phyloP scores from a whole-genome alignment of 2,329 filamentous ascomycete species.

The Arthrobotrys sphaeroides region DNA sequence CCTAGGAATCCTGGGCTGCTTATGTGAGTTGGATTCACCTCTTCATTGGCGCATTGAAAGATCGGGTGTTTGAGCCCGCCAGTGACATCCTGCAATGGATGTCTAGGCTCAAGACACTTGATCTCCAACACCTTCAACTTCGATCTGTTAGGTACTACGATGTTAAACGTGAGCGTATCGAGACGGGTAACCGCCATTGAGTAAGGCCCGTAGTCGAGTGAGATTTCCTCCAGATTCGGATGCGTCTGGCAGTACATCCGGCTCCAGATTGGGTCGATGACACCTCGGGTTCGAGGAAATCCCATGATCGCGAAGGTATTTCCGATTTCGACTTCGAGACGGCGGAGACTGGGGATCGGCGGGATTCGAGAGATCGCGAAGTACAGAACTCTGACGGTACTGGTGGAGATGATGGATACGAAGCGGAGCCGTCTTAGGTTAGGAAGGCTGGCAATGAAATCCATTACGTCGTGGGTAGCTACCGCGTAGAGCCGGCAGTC shows the following conservation, averaged over 20 bases:
- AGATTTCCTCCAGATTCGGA: neutral
- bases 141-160: neutral
- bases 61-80: conserved; percentile 6
- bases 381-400: too few species aligned
- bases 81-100: neutral
- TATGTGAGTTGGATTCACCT: neutral
- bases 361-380: too few species aligned
- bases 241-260: neutral
- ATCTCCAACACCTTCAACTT: conserved; percentile 16
- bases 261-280: conserved; percentile 5
- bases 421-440: too few species aligned
- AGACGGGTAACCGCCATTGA: neutral
- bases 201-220: conserved; percentile 5
- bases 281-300: neutral
- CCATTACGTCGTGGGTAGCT: too few species aligned
- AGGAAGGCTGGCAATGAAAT: too few species aligned
- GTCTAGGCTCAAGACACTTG: neutral
- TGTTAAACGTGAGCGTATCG: neutral
- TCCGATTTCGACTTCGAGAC: too few species aligned
- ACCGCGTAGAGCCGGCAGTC: too few species aligned
- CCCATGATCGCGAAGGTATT: too few species aligned
- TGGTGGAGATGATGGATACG: too few species aligned
- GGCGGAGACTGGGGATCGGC: too few species aligned
- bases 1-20: neutral
- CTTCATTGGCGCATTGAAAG: conserved; percentile 9